Evolutionary conservation across 2,329 filamentous ascomycete genomes (phyloP), one percentile per base, ranked within the genome.

Genomic region (Pyrenophora teres): DNA sequence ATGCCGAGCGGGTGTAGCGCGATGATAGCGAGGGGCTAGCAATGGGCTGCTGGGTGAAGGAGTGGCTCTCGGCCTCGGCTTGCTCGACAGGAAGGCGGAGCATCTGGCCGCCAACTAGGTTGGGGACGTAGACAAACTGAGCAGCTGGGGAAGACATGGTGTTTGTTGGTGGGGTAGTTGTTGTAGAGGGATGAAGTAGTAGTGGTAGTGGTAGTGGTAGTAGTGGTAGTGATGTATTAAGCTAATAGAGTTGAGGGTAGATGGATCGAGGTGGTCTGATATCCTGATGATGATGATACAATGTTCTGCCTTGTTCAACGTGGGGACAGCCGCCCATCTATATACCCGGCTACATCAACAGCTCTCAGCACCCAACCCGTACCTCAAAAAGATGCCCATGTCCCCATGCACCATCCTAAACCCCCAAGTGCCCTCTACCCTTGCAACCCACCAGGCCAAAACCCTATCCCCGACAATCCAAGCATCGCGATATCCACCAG

Each of bases 41-140:
- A 16, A 48, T 62, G 6, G 63, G 48, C 25, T 64, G 62, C 13
- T 52, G 45, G 23, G 57, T 52, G 45, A 56, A 41, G 40, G 51
- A 46, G 16, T 60, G 46, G 23, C 59, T 54, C 30, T 69, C 64
- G 6, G 56, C 50, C 38, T 63, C 60, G 30, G 57, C 46, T 12
- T 67, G 58, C 33, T 70, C 65, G 13, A 71, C 39, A 13, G 68
- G 65, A 23, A 73, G 65, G 53, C 70, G 68, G 36, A 73, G 67
- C 61, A 72, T 70, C 54, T 73, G 70, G 39, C 69, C 63, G 45
- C 70, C 70, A 44, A 72, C 69, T 7, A 73, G 66, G 61, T 73
- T 73, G 60, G 70, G 69, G 48, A 73, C 72, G 66, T 73, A 73
- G 55, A 72, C 68, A 59, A 69, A 72, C 64, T 70, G 61, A 19